Evolutionary conservation across 1,284 basidiomycete species (phyloP).

Genomic region (Chiua sp.): DNA sequence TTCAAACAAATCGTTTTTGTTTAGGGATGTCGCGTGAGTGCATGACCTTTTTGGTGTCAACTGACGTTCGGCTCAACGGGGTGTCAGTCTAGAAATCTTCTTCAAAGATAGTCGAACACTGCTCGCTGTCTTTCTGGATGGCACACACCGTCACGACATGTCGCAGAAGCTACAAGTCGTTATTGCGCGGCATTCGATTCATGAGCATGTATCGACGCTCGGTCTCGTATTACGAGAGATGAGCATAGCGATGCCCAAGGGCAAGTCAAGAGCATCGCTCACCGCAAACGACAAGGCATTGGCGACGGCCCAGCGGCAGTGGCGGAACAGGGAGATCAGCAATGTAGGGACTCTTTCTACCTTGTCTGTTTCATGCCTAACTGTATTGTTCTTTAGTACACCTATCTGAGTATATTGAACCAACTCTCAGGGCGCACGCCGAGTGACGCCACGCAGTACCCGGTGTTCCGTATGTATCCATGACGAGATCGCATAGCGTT

Average conservation of each 20-base stretch:
- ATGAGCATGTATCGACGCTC: conserved; percentile 27
- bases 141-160: conserved; percentile 66
- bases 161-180: conserved; percentile 64
- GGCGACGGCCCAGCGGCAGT: conserved; percentile 72
- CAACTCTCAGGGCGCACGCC: conserved; percentile 92
- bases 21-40: conserved; percentile 87
- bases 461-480: conserved; percentile 80
- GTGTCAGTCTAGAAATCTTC: conserved; percentile 80
- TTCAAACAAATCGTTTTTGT: conserved; percentile 85
- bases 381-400: conserved; percentile 59
- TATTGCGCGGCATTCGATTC: conserved; percentile 42
- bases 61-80: conserved; percentile 3
- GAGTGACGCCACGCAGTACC: conserved; percentile 95
- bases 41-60: not conserved
- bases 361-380: not conserved
- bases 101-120: conserved; percentile 89
- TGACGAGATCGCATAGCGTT: not conserved
- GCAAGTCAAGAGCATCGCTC: conserved; percentile 41
- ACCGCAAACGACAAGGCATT: conserved; percentile 61
- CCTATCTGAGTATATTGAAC: conserved; percentile 86
- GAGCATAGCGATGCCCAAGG: conserved; percentile 41
- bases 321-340: conserved; percentile 89
- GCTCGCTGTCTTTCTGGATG: conserved; percentile 78
- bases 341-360: conserved; percentile 59
- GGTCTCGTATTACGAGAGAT: conserved; percentile 33